Percentiles rank a stretch among this genome's conserved stretches.
Evolutionary conservation across 192 early-diverging fungal species (phyloP).

Genomic region (Lunasporangiospora selenospora): DNA sequence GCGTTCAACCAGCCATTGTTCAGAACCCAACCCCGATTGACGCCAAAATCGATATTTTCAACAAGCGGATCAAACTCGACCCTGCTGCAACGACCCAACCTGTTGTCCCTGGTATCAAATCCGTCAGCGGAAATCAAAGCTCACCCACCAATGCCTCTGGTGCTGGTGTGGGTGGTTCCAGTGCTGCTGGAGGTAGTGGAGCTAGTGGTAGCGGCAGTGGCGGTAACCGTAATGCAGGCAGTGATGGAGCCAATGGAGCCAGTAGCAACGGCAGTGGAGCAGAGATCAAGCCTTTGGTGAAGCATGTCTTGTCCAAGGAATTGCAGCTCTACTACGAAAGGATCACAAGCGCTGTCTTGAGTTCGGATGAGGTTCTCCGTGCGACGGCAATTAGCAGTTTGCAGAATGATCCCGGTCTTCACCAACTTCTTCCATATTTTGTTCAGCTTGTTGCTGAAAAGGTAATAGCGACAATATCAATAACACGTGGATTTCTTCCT

Average conservation of each 20-base stretch:
- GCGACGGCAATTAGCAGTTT: conserved; percentile 84
- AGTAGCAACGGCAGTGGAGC: conserved; percentile 40
- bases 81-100: conserved; percentile 16
- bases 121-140: conserved; percentile 5
- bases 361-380: conserved; percentile 70
- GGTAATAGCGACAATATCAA: conserved; percentile 30
- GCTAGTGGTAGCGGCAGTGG: neutral
- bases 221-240: neutral
- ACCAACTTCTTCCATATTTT: conserved; percentile 95
- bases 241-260: conserved; percentile 4
- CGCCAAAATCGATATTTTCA: conserved; percentile 60
- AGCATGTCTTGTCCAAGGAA: conserved; percentile 91
- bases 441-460: conserved; percentile 91
- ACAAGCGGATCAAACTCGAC: conserved; percentile 53
- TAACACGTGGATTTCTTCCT: neutral
- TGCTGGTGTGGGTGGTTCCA: neutral
- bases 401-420: conserved; percentile 89
- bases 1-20: conserved; percentile 96
- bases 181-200: neutral
- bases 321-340: conserved; percentile 95
- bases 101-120: conserved; percentile 42
- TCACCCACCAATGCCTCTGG: conserved; percentile 1
- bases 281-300: conserved; percentile 79
- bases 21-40: conserved; percentile 90
- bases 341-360: conserved; percentile 81